Evolutionary conservation across 345 rosid species (phyloP).

Genomic region (Brassica juncea): DNA sequence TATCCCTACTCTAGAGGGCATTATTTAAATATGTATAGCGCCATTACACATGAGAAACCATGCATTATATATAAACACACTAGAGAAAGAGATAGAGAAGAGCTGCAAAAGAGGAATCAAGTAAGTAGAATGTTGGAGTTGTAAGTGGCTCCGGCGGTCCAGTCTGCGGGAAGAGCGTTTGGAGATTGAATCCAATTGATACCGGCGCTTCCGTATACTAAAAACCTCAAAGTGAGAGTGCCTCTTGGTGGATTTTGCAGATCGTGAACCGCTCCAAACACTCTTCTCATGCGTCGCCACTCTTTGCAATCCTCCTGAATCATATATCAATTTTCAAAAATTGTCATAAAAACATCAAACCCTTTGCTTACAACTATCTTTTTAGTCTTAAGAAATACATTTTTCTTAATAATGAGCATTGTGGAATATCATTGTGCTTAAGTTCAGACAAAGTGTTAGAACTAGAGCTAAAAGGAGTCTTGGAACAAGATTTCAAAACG

Average conservation of each 20-base stretch:
- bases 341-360: background rate
- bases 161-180: slow-evolving; percentile 55
- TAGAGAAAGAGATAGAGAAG: background rate
- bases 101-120: slow-evolving; percentile 20
- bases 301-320: slow-evolving; percentile 58
- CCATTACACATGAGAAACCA: slow-evolving; percentile 29
- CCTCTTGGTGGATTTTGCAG: slow-evolving; percentile 60
- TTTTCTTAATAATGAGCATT: background rate
- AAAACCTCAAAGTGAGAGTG: slow-evolving; percentile 51
- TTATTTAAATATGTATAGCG: background rate
- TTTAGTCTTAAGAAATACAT: background rate
- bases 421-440: background rate
- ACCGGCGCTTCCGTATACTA: slow-evolving; percentile 49
- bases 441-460: background rate
- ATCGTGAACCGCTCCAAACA: slow-evolving; percentile 73
- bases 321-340: background rate
- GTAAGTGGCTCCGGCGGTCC: slow-evolving; percentile 70
- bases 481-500: background rate
- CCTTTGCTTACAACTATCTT: background rate
- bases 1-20: background rate
- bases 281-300: slow-evolving; percentile 78
- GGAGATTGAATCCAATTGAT: slow-evolving; percentile 57
- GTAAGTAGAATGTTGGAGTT: slow-evolving; percentile 55
- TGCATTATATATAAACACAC: slow-evolving; percentile 13
- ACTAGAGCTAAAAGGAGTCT: background rate